Evolutionary conservation across 306 rosid species (phyloP).

Genomic region (Prunus mume): DNA sequence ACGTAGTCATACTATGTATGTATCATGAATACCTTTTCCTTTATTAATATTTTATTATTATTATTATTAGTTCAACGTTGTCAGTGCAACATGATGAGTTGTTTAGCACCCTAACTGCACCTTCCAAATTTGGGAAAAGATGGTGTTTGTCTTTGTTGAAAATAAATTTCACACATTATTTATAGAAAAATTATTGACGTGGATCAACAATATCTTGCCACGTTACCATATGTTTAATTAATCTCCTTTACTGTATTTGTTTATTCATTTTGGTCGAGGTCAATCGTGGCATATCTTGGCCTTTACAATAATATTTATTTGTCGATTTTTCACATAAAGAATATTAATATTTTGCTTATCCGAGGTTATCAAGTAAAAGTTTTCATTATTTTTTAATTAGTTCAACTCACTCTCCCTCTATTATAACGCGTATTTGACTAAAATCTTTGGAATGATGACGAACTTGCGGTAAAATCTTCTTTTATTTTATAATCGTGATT

Average conservation of each 20-base stretch:
- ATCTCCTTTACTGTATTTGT: not conserved
- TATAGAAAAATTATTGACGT: conserved; percentile 7
- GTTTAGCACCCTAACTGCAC: conserved; percentile 37
- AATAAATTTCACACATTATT: not conserved
- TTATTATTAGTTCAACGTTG: not conserved
- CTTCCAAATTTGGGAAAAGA: conserved; percentile 24
- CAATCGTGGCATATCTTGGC: not conserved
- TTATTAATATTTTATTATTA: not conserved
- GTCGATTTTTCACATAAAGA: not conserved
- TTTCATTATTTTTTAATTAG: not conserved
- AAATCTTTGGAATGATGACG: not conserved
- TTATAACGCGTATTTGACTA: not conserved
- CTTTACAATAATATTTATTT: not conserved
- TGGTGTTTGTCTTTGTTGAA: conserved; percentile 26
- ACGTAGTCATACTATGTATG: not conserved
- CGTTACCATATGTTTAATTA: not conserved
- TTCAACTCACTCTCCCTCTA: not conserved
- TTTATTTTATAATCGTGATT: not conserved
- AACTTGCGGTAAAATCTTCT: not conserved
- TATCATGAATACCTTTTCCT: not conserved
- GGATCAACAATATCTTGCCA: conserved; percentile 21
- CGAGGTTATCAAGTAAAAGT: not conserved
- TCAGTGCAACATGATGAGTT: conserved; percentile 44
- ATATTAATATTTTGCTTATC: not conserved
- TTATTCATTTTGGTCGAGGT: not conserved